Evolutionary conservation across 768 basidiomycete genomes (phyloP).

Genomic region (Mycena chlorophos): DNA sequence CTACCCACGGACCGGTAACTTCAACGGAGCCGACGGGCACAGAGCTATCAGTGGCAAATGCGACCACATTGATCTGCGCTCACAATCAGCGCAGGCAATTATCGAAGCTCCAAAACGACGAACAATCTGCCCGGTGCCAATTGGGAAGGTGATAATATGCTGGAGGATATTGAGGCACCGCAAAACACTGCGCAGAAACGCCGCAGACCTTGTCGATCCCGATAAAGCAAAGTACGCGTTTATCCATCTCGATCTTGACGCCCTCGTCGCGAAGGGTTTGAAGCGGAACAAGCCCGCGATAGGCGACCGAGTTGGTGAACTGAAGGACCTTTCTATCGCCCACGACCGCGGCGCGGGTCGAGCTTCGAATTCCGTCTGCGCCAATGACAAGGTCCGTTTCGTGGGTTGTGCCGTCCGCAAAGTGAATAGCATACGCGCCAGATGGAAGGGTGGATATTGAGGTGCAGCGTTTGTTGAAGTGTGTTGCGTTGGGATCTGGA

Average conservation of each 20-base stretch:
- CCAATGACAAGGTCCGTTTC: conserved; percentile 52
- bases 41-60: conserved; percentile 37
- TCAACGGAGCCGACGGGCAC: conserved; percentile 29
- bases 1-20: conserved; percentile 43
- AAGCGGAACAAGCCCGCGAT: conserved; percentile 47
- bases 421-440: conserved; percentile 39
- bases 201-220: conserved; percentile 45
- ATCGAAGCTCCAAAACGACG: conserved; percentile 10
- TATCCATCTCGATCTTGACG: conserved; percentile 39
- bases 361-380: conserved; percentile 56
- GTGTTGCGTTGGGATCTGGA: conserved; percentile 38
- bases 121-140: conserved; percentile 44
- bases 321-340: conserved; percentile 31
- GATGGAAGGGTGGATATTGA: conserved; percentile 31
- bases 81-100: background rate
- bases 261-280: conserved; percentile 43
- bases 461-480: conserved; percentile 53
- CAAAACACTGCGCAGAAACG: conserved; percentile 3
- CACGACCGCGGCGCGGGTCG: conserved; percentile 39
- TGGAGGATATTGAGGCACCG: conserved; percentile 22
- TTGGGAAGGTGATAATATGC: conserved; percentile 57
- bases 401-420: conserved; percentile 48
- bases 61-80: conserved; percentile 48
- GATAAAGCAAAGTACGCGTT: conserved; percentile 42
- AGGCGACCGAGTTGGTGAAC: conserved; percentile 50